Conservation (phyloP, 2,329 filamentous ascomycete genomes). For the Colletotrichum acutatum region DNA sequence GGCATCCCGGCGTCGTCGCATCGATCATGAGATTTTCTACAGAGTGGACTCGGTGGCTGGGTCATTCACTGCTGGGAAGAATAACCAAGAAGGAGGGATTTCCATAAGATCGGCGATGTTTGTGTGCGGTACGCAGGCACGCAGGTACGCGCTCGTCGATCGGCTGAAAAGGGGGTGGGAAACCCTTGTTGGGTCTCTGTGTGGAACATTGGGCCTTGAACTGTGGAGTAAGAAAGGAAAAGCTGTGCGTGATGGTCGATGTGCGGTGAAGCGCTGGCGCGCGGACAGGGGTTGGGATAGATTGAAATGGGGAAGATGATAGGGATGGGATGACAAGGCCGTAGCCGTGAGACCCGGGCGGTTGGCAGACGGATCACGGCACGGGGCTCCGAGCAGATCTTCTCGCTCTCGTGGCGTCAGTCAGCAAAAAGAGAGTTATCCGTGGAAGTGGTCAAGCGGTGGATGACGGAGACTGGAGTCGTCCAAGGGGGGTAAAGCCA, state of each 20-base stretch:
- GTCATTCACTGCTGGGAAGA: neutral
- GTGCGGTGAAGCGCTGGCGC: constrained; percentile 28
- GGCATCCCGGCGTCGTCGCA: constrained; percentile 21
- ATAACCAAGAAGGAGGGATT: constrained; percentile 1
- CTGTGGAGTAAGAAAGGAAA: constrained; percentile 7
- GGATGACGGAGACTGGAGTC: neutral
- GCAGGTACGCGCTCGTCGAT: constrained; percentile 4
- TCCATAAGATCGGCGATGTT: constrained; percentile 23
- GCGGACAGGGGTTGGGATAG: constrained; percentile 4
- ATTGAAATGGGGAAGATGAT: constrained; percentile 5
- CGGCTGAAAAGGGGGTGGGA: constrained; percentile 14
- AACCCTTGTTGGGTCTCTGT: neutral
- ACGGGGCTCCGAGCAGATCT: neutral
- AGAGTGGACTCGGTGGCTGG: constrained; percentile 3
- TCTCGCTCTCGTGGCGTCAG: neutral
- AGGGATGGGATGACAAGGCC: constrained; percentile 13
- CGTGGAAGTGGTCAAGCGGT: neutral
- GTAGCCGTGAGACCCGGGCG: constrained; percentile 12
- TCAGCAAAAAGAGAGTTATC: neutral
- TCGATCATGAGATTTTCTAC: neutral
- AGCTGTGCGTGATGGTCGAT: constrained; percentile 7
- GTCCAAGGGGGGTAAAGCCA: neutral
- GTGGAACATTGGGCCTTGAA: neutral
- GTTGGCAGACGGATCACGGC: constrained; percentile 10
- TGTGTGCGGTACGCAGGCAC: neutral